phyloP scores from a whole-genome alignment of 2,329 filamentous ascomycete genomes.

The Arthrinium puccinioides region DNA sequence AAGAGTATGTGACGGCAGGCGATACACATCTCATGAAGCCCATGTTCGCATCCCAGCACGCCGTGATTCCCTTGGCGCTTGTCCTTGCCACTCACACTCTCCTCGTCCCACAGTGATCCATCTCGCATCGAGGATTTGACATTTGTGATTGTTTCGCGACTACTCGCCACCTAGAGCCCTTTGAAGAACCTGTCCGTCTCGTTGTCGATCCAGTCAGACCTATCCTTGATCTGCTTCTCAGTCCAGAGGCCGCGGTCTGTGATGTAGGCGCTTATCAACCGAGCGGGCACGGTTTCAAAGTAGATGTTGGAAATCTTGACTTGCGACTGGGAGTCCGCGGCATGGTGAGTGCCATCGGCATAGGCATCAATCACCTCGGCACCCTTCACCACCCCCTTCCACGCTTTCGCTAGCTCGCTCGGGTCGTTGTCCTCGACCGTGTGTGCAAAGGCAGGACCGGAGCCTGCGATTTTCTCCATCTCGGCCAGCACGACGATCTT shows the following conservation, averaged over 20 bases:
- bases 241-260: constrained; percentile 44
- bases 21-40: too few species aligned
- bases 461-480: constrained; percentile 52
- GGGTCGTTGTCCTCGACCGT: constrained; percentile 42
- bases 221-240: constrained; percentile 28
- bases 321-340: too few species aligned
- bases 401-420: constrained; percentile 40
- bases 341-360: too few species aligned
- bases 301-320: constrained; percentile 41
- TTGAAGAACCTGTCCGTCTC: constrained; percentile 35
- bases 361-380: constrained; percentile 8
- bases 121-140: too few species aligned
- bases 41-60: too few species aligned
- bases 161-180: constrained; percentile 6
- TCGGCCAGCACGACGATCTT: constrained; percentile 51
- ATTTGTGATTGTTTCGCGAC: too few species aligned
- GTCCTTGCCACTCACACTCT: too few species aligned
- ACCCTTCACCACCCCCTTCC: constrained; percentile 27
- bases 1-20: too few species aligned
- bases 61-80: too few species aligned
- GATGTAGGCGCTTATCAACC: constrained; percentile 45
- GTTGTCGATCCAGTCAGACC: constrained; percentile 27
- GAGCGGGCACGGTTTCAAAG: constrained; percentile 52
- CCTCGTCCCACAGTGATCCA: too few species aligned
- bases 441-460: constrained; percentile 34